Evolutionary conservation across 2,329 filamentous ascomycete genomes (phyloP).

Genomic region (Cytospora piceicola): DNA sequence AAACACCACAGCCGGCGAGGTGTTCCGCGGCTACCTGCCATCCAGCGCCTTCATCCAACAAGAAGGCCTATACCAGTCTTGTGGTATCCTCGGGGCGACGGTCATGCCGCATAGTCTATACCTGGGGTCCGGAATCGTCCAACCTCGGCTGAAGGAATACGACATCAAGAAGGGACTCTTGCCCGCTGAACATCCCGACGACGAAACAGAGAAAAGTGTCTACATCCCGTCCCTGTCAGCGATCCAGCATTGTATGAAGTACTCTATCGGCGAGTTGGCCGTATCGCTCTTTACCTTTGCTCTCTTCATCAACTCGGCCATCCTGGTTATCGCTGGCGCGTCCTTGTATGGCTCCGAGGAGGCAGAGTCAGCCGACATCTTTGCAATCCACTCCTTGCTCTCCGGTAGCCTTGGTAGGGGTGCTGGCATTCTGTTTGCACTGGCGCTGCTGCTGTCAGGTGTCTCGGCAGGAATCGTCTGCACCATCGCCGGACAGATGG

Average conservation of each 20-base stretch:
- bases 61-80: conserved; percentile 67
- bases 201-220: conserved; percentile 53
- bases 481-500: conserved; percentile 89
- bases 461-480: conserved; percentile 84
- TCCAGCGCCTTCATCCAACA: conserved; percentile 61
- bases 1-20: conserved; percentile 57
- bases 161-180: conserved; percentile 61
- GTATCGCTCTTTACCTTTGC: conserved; percentile 81
- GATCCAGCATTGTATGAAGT: conserved; percentile 74
- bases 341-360: conserved; percentile 67
- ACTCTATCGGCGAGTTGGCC: conserved; percentile 71
- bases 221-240: conserved; percentile 74
- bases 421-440: conserved; percentile 81
- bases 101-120: conserved; percentile 74
- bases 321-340: conserved; percentile 80
- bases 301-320: conserved; percentile 81
- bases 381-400: conserved; percentile 78
- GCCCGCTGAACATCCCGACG: conserved; percentile 40
- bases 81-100: conserved; percentile 77
- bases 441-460: conserved; percentile 79
- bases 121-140: conserved; percentile 70
- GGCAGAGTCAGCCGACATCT: conserved; percentile 74
- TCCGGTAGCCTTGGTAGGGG: conserved; percentile 69
- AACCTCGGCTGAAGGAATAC: conserved; percentile 67
- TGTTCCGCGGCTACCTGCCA: conserved; percentile 68